Conservation (phyloP, 2,329 filamentous ascomycete genomes). For the Fusarium phyllophilum region DNA sequence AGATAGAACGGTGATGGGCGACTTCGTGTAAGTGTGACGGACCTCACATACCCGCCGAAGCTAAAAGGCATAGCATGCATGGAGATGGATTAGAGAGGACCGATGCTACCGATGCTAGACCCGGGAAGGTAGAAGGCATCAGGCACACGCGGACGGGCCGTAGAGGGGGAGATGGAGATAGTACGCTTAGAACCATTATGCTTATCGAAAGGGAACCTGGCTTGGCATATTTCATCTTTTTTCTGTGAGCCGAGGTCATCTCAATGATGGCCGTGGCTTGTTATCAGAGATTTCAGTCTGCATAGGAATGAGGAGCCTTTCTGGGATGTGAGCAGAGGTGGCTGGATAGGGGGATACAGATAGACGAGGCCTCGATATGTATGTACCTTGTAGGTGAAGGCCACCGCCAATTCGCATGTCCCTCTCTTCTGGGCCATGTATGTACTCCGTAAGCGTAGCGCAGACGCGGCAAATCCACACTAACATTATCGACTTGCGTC, state of each 20-base stretch:
- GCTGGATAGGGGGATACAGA: slow-evolving; percentile 28
- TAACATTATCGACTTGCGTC: not conserved
- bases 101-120: slow-evolving; percentile 36
- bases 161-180: slow-evolving; percentile 31
- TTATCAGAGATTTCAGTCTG: slow-evolving; percentile 24
- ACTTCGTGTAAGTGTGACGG: slow-evolving; percentile 36
- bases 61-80: slow-evolving; percentile 45
- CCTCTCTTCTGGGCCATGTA: slow-evolving; percentile 4
- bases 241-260: not conserved
- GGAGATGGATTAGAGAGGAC: slow-evolving; percentile 32
- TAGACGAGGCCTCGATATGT: slow-evolving; percentile 27
- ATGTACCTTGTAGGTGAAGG: slow-evolving; percentile 18
- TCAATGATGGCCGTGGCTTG: not conserved
- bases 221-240: not conserved
- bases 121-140: slow-evolving; percentile 28
- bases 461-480: not conserved
- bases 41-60: slow-evolving; percentile 45
- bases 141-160: slow-evolving; percentile 44
- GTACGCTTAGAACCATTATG: slow-evolving; percentile 28
- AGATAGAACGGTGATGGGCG: slow-evolving; percentile 15
- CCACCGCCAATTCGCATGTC: slow-evolving; percentile 24
- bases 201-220: slow-evolving; percentile 14
- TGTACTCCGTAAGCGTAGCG: not conserved
- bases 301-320: slow-evolving; percentile 27
- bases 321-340: slow-evolving; percentile 15